phyloP scores from a whole-genome alignment of 768 basidiomycete species.

The Crepidotus variabilis region DNA sequence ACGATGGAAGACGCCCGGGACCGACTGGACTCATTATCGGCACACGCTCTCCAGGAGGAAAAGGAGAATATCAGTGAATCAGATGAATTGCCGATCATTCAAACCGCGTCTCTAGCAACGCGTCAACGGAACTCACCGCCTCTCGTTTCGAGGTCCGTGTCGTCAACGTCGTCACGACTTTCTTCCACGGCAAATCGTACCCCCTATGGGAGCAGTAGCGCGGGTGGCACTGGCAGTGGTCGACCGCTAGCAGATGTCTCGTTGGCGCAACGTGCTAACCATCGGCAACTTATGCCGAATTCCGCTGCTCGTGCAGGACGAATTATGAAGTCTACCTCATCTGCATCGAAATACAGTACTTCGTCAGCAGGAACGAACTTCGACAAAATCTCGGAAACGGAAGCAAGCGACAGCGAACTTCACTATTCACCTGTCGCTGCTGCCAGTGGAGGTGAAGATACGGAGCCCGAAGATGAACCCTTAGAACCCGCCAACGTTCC shows the following conservation, averaged over 20 bases:
- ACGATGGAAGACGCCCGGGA: constrained; percentile 37
- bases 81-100: constrained; percentile 31
- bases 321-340: constrained; percentile 38
- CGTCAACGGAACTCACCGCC: constrained; percentile 31
- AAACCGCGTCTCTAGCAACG: constrained; percentile 19
- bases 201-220: constrained; percentile 18
- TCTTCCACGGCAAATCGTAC: constrained; percentile 20
- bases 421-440: constrained; percentile 17
- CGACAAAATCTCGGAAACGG: constrained; percentile 46
- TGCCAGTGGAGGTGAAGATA: constrained; percentile 23
- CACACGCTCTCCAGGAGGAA: constrained; percentile 38
- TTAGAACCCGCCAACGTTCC: constrained; percentile 23
- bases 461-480: constrained; percentile 31
- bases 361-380: constrained; percentile 25
- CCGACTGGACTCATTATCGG: constrained; percentile 16
- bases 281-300: constrained; percentile 41
- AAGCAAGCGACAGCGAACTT: constrained; percentile 34
- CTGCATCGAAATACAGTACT: constrained; percentile 21
- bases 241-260: constrained; percentile 31
- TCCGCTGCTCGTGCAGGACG: constrained; percentile 44
- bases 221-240: constrained; percentile 12
- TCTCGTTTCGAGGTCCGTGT: constrained; percentile 26
- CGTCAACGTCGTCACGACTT: constrained; percentile 19
- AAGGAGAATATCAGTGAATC: constrained; percentile 45
- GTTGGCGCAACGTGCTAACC: constrained; percentile 27